Base-by-base conservation (phyloP, 768 basidiomycete species). In the Dendrothele bispora region DNA sequence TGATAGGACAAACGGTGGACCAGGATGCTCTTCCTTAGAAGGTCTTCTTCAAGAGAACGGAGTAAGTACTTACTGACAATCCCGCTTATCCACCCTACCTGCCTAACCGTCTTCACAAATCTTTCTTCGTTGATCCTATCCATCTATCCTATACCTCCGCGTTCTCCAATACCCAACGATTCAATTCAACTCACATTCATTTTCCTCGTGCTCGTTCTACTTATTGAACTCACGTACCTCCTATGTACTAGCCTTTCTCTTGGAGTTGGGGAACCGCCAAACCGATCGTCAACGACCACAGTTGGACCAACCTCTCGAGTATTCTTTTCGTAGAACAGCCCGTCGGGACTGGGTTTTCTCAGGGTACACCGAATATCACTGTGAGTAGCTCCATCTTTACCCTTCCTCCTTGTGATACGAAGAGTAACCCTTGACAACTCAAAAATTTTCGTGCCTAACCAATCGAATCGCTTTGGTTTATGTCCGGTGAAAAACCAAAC, bases 301-400 rank as follows among this genome's bases (percentile, higher is more conserved):
- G 85, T 61, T 90, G 88, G 88, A 89, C 88, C 0, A 90, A 89
- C 56, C 70, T 90, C 7, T 86, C 86, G 2, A 87, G 83, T 46
- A 64, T 88, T 6, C 66, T 89, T 15, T 91, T 77, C 72, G 78
- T 90, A 10, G 88, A 91, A 53, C 88, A 89, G 53, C 88, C 88
- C 3, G 82, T 90, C 25, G 88, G 88, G 4, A 89, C 87, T 4
- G 88, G 88, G 0, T 90, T 83, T 61, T 84, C 84, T 2, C 84
- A 84, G 50, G 88, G 88, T 15, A 69, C 51, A 12, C 86, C 88
- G 1, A 79, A 82, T 48, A 82, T 83, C 52, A 63, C 71, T 61
- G 77, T 88, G 53, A 52, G 77, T 41, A n/a, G n/a, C n/a, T n/a
- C n/a, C n/a, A n/a, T n/a, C n/a, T n/a, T n/a, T n/a, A n/a, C n/a